A percentile compares a stretch with the other conserved stretches of the same genome.
Conservation (phyloP, 2,329 filamentous ascomycete species). For the Colletotrichum somersetense region DNA sequence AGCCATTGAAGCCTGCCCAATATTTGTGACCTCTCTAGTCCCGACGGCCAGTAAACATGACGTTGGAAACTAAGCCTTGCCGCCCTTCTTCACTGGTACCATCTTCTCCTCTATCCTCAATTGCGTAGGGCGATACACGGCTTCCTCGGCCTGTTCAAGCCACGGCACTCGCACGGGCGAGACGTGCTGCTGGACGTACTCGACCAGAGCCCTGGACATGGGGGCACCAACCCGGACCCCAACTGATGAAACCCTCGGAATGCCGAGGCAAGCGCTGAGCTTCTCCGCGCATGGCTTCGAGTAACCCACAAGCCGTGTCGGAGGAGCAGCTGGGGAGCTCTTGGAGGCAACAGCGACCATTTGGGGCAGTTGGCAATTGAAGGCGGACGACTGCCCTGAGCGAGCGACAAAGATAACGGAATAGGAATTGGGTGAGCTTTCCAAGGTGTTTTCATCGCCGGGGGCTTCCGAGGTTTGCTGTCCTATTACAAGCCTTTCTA, state of each 20-base stretch:
- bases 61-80: constrained; percentile 15
- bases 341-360: constrained; percentile 65
- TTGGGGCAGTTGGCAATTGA: constrained; percentile 71
- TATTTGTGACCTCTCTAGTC: not conserved
- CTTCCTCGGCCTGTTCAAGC: constrained; percentile 51
- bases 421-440: constrained; percentile 51
- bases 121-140: constrained; percentile 48
- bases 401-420: constrained; percentile 69
- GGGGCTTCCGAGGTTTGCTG: constrained; percentile 53
- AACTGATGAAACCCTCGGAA: constrained; percentile 75
- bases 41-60: too few relatives aligned
- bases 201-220: constrained; percentile 66
- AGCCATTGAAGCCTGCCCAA: not conserved
- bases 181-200: constrained; percentile 67
- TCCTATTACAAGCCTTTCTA: constrained; percentile 50
- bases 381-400: constrained; percentile 67
- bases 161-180: constrained; percentile 66
- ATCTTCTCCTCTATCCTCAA: constrained; percentile 39
- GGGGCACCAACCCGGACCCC: constrained; percentile 70
- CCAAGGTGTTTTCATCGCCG: not conserved
- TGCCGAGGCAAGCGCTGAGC: constrained; percentile 67
- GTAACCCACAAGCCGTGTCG: constrained; percentile 72
- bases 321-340: constrained; percentile 51
- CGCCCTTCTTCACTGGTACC: constrained; percentile 32
- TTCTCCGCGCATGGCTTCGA: constrained; percentile 70